These are phyloP conservation scores for Neoscytalidium dimidiatum DNA, from an alignment of 2,329 filamentous ascomycete genomes.

Conservation along the genomic window DNA sequence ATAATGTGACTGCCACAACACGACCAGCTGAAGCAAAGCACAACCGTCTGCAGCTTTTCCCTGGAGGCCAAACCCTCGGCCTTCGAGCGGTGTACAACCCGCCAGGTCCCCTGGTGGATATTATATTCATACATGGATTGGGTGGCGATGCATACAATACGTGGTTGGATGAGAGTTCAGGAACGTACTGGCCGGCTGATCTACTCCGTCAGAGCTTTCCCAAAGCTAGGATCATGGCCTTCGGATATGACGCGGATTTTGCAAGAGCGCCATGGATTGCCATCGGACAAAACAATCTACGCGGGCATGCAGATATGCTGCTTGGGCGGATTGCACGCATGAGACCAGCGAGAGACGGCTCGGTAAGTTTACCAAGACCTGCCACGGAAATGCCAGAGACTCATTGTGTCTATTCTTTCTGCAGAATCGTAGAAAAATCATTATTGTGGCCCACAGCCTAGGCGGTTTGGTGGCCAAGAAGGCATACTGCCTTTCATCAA, in stretches of 20 bases:
- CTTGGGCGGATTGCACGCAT: not conserved
- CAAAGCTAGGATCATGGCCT: not conserved
- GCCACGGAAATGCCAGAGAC: no score
- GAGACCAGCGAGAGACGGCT: no score
- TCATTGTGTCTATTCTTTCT: no score
- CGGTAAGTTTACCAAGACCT: no score
- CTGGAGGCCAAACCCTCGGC: no score
- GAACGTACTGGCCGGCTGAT: slow-evolving; percentile 21
- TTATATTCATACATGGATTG: slow-evolving; percentile 27
- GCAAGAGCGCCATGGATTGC: no score
- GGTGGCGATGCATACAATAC: slow-evolving; percentile 23
- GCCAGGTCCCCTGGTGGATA: slow-evolving; percentile 2
- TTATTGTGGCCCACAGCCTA: slow-evolving; percentile 20
- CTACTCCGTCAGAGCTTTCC: not conserved
- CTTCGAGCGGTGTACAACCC: slow-evolving; percentile 4
- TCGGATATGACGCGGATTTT: not conserved
- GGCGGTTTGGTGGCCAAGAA: slow-evolving; percentile 17
- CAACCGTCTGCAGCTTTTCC: no score
- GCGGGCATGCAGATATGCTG: not conserved
- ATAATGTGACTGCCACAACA: no score
- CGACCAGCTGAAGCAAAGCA: no score
- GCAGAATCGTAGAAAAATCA: slow-evolving; percentile 6
- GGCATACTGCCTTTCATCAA: not conserved
- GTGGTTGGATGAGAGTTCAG: slow-evolving; percentile 20
- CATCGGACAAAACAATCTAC: not conserved